These are phyloP conservation scores for Solanum chiquidenum DNA, from an alignment of 257 asterid genomes.

Conservation along the genomic window DNA sequence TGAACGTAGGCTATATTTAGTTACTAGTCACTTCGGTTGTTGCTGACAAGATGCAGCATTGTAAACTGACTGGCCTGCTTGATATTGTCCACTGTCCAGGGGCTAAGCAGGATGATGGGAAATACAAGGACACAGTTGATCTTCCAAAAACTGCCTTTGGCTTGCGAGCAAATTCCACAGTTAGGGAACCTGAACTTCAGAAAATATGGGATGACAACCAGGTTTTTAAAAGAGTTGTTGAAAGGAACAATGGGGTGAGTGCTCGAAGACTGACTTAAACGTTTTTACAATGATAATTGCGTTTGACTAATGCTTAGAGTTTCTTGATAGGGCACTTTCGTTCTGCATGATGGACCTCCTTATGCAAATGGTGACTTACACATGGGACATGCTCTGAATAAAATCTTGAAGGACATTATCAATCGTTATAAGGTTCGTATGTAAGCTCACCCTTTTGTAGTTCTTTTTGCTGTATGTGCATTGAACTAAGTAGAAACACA, in stretches of 20 bases:
- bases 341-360: constrained; percentile 99
- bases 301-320: constrained; percentile 19
- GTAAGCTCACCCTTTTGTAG: background rate
- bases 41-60: background rate
- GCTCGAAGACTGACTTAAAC: background rate
- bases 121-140: constrained; percentile 82
- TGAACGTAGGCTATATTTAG: background rate
- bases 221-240: constrained; percentile 60
- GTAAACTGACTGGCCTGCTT: constrained; percentile 4
- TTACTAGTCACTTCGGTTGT: constrained; percentile 3
- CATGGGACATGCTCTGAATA: constrained; percentile 96
- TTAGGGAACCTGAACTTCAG: constrained; percentile 94
- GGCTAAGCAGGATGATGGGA: constrained; percentile 75
- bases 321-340: constrained; percentile 70
- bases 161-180: constrained; percentile 78
- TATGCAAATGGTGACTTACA: constrained; percentile 98
- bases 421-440: constrained; percentile 80
- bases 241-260: constrained; percentile 75
- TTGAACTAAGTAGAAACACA: background rate
- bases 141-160: constrained; percentile 88
- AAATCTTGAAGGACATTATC: constrained; percentile 92
- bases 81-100: constrained; percentile 25
- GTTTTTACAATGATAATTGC: background rate
- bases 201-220: constrained; percentile 87
- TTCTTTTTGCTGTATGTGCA: background rate